Percentiles rank a stretch among this genome's conserved stretches.
phyloP scores from a whole-genome alignment of 257 asterid species.

The Lycium barbarum region DNA sequence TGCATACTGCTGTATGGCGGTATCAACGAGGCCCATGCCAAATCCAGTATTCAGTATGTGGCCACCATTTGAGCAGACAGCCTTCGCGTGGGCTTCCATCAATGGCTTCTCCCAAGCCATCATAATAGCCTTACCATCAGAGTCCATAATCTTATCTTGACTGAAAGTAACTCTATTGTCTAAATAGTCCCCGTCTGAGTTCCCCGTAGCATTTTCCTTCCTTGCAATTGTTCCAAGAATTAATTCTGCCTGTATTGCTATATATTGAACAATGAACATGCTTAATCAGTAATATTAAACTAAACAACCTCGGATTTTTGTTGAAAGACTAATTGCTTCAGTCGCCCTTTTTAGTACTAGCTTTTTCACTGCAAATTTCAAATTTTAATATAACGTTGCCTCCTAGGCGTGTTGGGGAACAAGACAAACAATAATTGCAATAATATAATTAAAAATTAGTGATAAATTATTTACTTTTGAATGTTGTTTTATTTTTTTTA shows the following conservation, averaged over 20 bases:
- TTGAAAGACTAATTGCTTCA: background rate
- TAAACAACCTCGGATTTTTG: background rate
- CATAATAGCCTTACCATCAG: conserved; percentile 92
- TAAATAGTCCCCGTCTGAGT: conserved; percentile 63
- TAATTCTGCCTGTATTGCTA: conserved; percentile 94
- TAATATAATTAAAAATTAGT: background rate
- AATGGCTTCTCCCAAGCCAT: conserved; percentile 99
- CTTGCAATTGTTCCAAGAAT: conserved; percentile 94
- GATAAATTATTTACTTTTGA: background rate
- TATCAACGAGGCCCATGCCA: conserved; percentile 98
- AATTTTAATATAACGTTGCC: background rate
- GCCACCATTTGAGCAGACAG: conserved; percentile 87
- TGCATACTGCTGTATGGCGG: conserved; percentile 81
- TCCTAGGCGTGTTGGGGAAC: background rate
- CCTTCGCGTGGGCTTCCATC: conserved; percentile 99
- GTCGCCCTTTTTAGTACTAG: background rate
- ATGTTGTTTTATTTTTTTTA: background rate
- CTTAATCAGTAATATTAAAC: conserved; percentile 15
- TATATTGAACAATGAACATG: conserved; percentile 31
- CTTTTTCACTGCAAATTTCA: background rate
- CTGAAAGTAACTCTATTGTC: conserved; percentile 90
- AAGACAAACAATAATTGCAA: conserved; percentile 1
- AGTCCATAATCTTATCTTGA: conserved; percentile 91
- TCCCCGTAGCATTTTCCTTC: conserved; percentile 58
- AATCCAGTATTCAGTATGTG: conserved; percentile 86